These are phyloP conservation scores for Candida glucosophila DNA, from an alignment of 1,139 yeast genomes.

Conservation along the genomic window DNA sequence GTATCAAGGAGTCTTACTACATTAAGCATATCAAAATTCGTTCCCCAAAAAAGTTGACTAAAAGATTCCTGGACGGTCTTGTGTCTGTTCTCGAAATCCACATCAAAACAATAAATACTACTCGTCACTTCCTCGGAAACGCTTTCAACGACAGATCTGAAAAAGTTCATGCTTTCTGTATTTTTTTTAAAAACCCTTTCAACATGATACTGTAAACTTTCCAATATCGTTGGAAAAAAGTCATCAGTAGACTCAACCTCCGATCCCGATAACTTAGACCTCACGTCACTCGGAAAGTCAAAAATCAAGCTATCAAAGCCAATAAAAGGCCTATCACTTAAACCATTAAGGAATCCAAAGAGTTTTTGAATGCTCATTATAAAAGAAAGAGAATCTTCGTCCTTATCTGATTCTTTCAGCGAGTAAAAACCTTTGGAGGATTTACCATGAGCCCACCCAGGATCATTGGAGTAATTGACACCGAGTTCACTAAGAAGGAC, in stretches of 20 bases:
- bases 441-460: too few species aligned
- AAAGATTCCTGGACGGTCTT: slow-evolving; percentile 22
- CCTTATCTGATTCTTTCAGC: neutral
- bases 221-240: slow-evolving; percentile 18
- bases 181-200: slow-evolving; percentile 8
- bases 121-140: slow-evolving; percentile 17
- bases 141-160: slow-evolving; percentile 19
- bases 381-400: slow-evolving; percentile 4
- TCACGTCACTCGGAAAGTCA: slow-evolving; percentile 16
- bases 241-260: slow-evolving; percentile 24
- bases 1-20: slow-evolving; percentile 17
- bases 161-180: slow-evolving; percentile 7
- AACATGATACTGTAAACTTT: slow-evolving; percentile 9
- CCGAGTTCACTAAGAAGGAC: neutral
- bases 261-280: slow-evolving; percentile 11
- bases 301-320: slow-evolving; percentile 12
- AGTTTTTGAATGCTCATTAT: slow-evolving; percentile 15
- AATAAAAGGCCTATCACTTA: slow-evolving; percentile 15
- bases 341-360: slow-evolving; percentile 12
- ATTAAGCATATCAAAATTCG: slow-evolving; percentile 21
- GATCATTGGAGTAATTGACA: neutral
- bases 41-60: slow-evolving; percentile 30
- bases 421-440: too few species aligned
- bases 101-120: slow-evolving; percentile 21
- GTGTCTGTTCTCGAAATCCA: slow-evolving; percentile 26